Base-by-base conservation (phyloP, 495 filamentous ascomycete species). In the Talaromyces wortmannii region DNA sequence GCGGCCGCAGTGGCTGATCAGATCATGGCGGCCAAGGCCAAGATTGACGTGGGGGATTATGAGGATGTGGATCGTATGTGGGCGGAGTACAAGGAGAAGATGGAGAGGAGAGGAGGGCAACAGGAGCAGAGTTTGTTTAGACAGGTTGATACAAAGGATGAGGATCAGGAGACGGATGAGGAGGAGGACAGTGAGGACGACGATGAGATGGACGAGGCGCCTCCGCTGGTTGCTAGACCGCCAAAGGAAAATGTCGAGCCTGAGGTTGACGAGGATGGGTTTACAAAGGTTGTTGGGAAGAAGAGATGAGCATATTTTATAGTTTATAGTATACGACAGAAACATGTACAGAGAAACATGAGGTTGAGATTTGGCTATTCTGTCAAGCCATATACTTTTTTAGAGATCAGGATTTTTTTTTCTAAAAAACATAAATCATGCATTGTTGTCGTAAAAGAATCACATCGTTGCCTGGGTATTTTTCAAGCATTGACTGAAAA, bases 261-360 rank as follows among this genome's bases (percentile, higher is more conserved):
- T 2, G 87, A 91, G 68, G 75, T 96, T 49, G 92, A 97, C 71
- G 90, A 95, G 52, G 92, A 97, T 61, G 92, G 92, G 12, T 97
- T 97, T 67, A 91, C 85, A n/a, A 91, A 86, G 74, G 89, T 96
- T 55, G 78, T 86, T 57, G 80, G 83, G 56, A 91, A 85, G 74
- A 88, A 83, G 79, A 85, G 75, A 59, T 77, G 62, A 66, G 64
- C 6, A 15, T 56, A 52, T 7, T 33, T 40, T 3, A 15, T 23
- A 23, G 23, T 23, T 4, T 23, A 23, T 4, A 23, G 23, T 23
- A 23, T 23, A 23, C 23, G 23, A 23, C 23, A 4, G 23, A 23
- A 23, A 23, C 23, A 23, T 23, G 23, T 23, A 23, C 23, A 23
- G 23, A 23, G 23, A 23, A 23, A 23, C 23, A 4, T 1, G 4